phyloP scores from a whole-genome alignment of 495 filamentous ascomycete genomes.

The Letharia lupina region DNA sequence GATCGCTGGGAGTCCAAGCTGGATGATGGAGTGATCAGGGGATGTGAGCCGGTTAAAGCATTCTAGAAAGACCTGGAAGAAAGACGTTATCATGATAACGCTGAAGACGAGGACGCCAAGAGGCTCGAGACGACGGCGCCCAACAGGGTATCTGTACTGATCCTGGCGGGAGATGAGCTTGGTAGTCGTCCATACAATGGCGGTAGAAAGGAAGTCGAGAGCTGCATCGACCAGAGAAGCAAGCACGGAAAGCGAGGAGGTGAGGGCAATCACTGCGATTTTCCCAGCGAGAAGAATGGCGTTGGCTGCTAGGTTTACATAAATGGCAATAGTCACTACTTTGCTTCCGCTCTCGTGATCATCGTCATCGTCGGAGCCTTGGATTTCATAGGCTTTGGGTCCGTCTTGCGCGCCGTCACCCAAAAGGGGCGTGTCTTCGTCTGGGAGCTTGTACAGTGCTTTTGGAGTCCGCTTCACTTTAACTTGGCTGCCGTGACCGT shows the following conservation, averaged over 20 bases:
- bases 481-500: slow-evolving; percentile 24
- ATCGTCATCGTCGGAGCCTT: slow-evolving; percentile 31
- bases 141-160: slow-evolving; percentile 75
- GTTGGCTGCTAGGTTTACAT: slow-evolving; percentile 81
- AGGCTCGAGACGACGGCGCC: slow-evolving; percentile 66
- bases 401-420: slow-evolving; percentile 23
- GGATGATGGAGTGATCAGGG: slow-evolving; percentile 58
- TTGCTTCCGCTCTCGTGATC: slow-evolving; percentile 48
- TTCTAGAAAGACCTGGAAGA: slow-evolving; percentile 73
- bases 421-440: slow-evolving; percentile 60
- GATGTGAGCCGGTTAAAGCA: slow-evolving; percentile 56
- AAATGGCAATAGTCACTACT: slow-evolving; percentile 72
- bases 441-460: slow-evolving; percentile 67
- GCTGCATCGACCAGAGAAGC: slow-evolving; percentile 83
- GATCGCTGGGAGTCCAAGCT: slow-evolving; percentile 65
- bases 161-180: slow-evolving; percentile 65
- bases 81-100: slow-evolving; percentile 79
- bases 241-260: slow-evolving; percentile 78
- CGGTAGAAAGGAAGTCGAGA: slow-evolving; percentile 79
- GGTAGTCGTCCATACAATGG: slow-evolving; percentile 78
- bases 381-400: slow-evolving; percentile 17
- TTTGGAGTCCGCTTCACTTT: slow-evolving; percentile 71
- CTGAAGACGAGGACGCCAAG: slow-evolving; percentile 75
- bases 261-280: slow-evolving; percentile 66
- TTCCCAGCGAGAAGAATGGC: slow-evolving; percentile 68